Evolutionary conservation across 495 filamentous ascomycete genomes (phyloP).

Genomic region (Ramalina peruviana): DNA sequence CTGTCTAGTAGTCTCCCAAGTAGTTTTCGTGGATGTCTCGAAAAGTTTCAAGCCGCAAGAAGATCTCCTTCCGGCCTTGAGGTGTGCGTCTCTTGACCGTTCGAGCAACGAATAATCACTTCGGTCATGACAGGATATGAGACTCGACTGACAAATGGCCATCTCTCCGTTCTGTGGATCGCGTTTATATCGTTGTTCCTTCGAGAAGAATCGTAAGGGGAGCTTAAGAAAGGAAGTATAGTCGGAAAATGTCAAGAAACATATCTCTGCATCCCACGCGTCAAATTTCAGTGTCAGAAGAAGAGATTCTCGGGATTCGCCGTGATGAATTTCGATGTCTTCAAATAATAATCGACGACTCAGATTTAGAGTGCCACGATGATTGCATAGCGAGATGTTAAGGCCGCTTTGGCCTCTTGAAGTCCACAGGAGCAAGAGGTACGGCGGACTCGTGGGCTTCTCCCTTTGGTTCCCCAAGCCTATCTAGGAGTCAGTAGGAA

Average conservation of each 20-base stretch:
- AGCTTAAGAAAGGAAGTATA: background rate
- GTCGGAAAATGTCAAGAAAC: slow-evolving; percentile 1
- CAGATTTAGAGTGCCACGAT: slow-evolving; percentile 9
- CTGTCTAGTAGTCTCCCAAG: slow-evolving; percentile 7
- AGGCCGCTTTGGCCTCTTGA: slow-evolving; percentile 4
- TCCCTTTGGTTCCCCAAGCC: background rate
- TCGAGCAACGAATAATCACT: background rate
- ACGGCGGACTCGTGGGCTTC: slow-evolving; percentile 9
- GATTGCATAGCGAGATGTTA: slow-evolving; percentile 6
- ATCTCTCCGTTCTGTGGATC: slow-evolving; percentile 8
- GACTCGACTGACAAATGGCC: slow-evolving; percentile 4
- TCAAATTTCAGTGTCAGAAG: slow-evolving; percentile 4
- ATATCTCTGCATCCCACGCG: slow-evolving; percentile 8
- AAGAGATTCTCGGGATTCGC: background rate
- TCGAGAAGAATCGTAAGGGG: slow-evolving; percentile 3
- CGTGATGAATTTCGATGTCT: slow-evolving; percentile 1
- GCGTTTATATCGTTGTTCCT: background rate
- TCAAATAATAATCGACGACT: slow-evolving; percentile 4
- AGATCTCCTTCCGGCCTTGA: background rate
- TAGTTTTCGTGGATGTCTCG: slow-evolving; percentile 4
- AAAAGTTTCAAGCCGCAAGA: slow-evolving; percentile 9
- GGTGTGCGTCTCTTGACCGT: background rate
- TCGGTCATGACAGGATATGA: slow-evolving; percentile 2
- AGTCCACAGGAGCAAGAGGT: slow-evolving; percentile 9
- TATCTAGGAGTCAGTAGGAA: too few species aligned